Evolutionary conservation across 495 filamentous ascomycete genomes (phyloP).

Genomic region (Neurospora sp.): DNA sequence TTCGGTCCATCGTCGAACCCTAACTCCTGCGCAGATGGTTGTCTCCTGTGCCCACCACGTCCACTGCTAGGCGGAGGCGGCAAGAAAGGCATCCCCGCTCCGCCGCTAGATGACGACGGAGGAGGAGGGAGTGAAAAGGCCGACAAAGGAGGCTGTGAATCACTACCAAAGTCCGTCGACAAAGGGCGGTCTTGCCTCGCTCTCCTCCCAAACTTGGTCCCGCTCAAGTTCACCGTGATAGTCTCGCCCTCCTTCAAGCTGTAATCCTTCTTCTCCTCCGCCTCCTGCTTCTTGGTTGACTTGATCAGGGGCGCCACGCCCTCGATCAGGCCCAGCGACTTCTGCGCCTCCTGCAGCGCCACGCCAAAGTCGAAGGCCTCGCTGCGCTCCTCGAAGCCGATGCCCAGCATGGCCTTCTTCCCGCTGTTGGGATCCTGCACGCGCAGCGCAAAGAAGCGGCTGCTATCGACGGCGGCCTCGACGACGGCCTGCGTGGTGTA

Average conservation of each 20-base stretch:
- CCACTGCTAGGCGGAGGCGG: conserved; percentile 52
- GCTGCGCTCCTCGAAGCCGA: conserved; percentile 75
- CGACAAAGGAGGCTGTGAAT: conserved; percentile 17
- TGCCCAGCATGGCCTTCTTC: conserved; percentile 63
- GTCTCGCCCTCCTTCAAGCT: conserved; percentile 78
- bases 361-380: conserved; percentile 77
- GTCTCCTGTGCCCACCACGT: conserved; percentile 43
- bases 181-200: conserved; percentile 8
- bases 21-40: conserved; percentile 37
- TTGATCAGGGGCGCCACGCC: conserved; percentile 14
- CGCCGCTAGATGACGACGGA: conserved; percentile 10
- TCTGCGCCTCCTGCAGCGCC: conserved; percentile 62
- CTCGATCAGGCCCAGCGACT: conserved; percentile 37
- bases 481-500: conserved; percentile 50
- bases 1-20: conserved; percentile 60
- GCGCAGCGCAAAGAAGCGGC: conserved; percentile 70
- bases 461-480: conserved; percentile 61
- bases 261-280: conserved; percentile 55
- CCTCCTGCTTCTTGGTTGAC: conserved; percentile 15
- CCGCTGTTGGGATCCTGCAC: conserved; percentile 58
- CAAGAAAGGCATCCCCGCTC: conserved; percentile 12
- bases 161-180: conserved; percentile 7
- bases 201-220: conserved; percentile 35
- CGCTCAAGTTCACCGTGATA: conserved; percentile 66
- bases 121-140: conserved; percentile 46